Evolutionary conservation across 768 basidiomycete species (phyloP).

Genomic region (Phaffia australis): DNA sequence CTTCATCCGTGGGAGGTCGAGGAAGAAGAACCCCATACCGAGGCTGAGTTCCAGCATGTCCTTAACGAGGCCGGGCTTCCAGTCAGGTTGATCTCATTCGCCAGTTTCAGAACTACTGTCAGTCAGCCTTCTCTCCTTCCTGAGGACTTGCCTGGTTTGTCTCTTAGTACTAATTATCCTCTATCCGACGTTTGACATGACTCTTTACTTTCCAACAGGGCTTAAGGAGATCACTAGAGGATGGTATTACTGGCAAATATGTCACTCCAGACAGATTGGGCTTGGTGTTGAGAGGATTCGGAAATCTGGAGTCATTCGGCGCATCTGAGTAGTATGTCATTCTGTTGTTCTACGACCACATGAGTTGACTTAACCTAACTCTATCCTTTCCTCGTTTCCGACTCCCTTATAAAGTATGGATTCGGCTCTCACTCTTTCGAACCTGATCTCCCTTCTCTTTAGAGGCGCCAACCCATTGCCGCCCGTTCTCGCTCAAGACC

Average conservation of each 20-base stretch:
- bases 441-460: conserved; percentile 80
- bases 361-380: not conserved
- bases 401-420: conserved; percentile 53
- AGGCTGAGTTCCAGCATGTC: conserved; percentile 46
- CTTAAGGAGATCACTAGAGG: conserved; percentile 82
- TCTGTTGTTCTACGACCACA: not conserved
- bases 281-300: conserved; percentile 45
- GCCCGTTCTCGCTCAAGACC: conserved; percentile 31
- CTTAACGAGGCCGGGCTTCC: conserved; percentile 59
- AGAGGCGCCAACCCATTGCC: conserved; percentile 47
- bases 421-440: conserved; percentile 62
- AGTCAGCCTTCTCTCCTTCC: too few relatives aligned
- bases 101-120: conserved; percentile 53
- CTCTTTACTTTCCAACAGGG: conserved; percentile 61
- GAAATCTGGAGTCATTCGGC: conserved; percentile 76
- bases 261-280: conserved; percentile 76
- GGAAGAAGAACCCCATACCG: conserved; percentile 17
- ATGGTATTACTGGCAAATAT: conserved; percentile 78
- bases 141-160: too few relatives aligned
- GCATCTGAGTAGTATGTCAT: conserved; percentile 67
- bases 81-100: conserved; percentile 81
- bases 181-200: not conserved
- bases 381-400: not conserved
- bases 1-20: conserved; percentile 5
- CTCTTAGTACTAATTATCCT: too few relatives aligned